phyloP scores from a whole-genome alignment of 208 protist genomes.

The Leishmania martiniquensis region DNA sequence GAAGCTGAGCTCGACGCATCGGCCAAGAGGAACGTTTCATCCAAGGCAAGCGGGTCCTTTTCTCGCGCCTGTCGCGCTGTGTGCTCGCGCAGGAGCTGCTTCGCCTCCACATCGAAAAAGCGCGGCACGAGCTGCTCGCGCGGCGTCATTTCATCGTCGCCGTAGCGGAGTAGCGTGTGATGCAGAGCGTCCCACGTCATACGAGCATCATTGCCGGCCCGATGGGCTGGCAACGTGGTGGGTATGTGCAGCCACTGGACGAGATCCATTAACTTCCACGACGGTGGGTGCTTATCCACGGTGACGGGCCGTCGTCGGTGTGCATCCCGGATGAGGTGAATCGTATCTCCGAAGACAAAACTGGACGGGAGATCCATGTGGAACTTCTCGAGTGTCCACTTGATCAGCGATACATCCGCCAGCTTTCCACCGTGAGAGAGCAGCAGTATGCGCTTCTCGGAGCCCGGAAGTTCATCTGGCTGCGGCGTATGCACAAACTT shows the following conservation, averaged over 20 bases:
- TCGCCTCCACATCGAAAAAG: conserved; percentile 89
- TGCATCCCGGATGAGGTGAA: conserved; percentile 87
- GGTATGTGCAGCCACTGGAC: conserved; percentile 89
- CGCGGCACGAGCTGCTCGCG: conserved; percentile 87
- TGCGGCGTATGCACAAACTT: conserved; percentile 74
- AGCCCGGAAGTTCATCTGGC: conserved; percentile 61
- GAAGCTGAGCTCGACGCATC: conserved; percentile 7
- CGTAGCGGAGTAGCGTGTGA: conserved; percentile 89
- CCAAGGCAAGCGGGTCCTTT: conserved; percentile 2
- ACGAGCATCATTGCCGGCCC: conserved; percentile 86
- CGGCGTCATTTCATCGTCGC: conserved; percentile 86
- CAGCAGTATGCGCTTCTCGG: conserved; percentile 67
- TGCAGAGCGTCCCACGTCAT: conserved; percentile 92
- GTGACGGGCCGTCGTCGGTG: conserved; percentile 89
- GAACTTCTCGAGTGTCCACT: conserved; percentile 83
- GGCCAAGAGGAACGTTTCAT: conserved; percentile 33
- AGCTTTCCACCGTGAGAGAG: conserved; percentile 91
- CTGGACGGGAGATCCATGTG: conserved; percentile 55
- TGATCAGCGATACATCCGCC: conserved; percentile 88
- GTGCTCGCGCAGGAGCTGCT: conserved; percentile 53
- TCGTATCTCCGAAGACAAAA: conserved; percentile 89
- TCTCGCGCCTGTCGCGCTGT: neutral
- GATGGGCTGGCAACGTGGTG: conserved; percentile 72
- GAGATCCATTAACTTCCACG: conserved; percentile 81
- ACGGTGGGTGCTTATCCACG: conserved; percentile 86